These are phyloP conservation scores for Rhododendron simsii DNA, from an alignment of 148 eudicot species.

Conservation along the genomic window DNA sequence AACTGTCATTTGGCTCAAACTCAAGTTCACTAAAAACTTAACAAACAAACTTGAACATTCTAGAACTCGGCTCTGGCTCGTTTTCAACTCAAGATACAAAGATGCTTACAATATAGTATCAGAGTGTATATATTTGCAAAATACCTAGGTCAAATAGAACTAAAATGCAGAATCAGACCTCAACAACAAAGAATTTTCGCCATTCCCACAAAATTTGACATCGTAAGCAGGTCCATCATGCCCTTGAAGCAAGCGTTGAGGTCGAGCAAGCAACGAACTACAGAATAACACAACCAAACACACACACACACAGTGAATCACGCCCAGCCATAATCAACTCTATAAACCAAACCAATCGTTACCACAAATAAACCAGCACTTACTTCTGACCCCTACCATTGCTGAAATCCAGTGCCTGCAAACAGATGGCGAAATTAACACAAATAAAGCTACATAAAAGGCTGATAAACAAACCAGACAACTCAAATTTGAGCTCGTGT, in stretches of 20 bases:
- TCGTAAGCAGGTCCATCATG: conserved; percentile 97
- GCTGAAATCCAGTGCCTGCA: conserved; percentile 37
- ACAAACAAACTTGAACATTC: background rate
- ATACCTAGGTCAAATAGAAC: background rate
- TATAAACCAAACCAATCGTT: background rate
- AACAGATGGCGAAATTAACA: background rate
- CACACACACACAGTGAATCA: conserved; percentile 1
- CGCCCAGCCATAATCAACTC: background rate
- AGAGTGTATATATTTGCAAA: background rate
- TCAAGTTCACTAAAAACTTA: background rate
- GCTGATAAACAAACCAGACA: background rate
- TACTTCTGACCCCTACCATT: conserved; percentile 39
- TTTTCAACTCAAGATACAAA: background rate
- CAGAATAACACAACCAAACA: conserved; percentile 5
- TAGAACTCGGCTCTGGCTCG: background rate
- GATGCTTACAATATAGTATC: background rate
- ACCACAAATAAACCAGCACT: conserved; percentile 14
- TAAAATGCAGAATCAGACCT: conserved; percentile 39
- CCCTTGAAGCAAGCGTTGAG: conserved; percentile 58
- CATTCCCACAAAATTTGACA: conserved; percentile 67
- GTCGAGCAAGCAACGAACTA: conserved; percentile 53
- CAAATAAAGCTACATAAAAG: background rate
- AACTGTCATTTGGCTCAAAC: background rate
- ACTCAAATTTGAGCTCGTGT: background rate
- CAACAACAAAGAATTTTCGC: conserved; percentile 61